Evolutionary conservation across 1,284 basidiomycete genomes (phyloP), one percentile per base, ranked within the genome.

Genomic region (Cutaneotrichosporon cavernicola): DNA sequence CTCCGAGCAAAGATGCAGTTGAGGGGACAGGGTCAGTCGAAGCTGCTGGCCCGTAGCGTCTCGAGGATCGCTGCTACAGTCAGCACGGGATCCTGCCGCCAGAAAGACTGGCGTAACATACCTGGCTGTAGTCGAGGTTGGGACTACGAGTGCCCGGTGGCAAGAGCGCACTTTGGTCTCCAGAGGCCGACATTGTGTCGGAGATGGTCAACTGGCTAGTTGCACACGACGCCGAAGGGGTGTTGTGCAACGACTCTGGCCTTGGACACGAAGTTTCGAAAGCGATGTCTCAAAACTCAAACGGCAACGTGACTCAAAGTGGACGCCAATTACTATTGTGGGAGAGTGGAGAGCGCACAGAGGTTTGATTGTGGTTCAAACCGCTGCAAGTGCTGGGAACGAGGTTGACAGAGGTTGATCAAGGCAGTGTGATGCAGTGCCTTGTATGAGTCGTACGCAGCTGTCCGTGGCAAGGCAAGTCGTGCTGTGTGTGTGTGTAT

Each of bases 1-100:
- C 65, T 11, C 69, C 65, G 9, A 76, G 65, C 14, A 76, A 61
- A 1, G 72, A 66, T 6, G 74, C 68, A 7, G 66, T 70, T 0
- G 71, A 52, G 2, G 69, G 66, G 7, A 71, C 61, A 4, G 72
- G 71, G 5, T 66, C 60, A 0, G 72, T 51, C 4, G 75, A 72
- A 8, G 72, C 74, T 1, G 69, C 67, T 5, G 77, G 77, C 16
- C 76, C 76, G 62, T 77, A 77, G 31, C 72, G 70, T 21, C 72
- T 66, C 2, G 66, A 58, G 0, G 61, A 57, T 26, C 26, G 55
- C 38, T 53, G 30, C 6, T 32, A 13, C 14, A 31, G 18, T 53
- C 16, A 32, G 30, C 16, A 31, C 9, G 14, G 14, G 4, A 2
- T 18, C 46, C 56, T 62, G 13, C 22, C 34, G 21, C 14, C 32